phyloP scores from a whole-genome alignment of 2,329 filamentous ascomycete species.

The Cordyceps tenuipes region DNA sequence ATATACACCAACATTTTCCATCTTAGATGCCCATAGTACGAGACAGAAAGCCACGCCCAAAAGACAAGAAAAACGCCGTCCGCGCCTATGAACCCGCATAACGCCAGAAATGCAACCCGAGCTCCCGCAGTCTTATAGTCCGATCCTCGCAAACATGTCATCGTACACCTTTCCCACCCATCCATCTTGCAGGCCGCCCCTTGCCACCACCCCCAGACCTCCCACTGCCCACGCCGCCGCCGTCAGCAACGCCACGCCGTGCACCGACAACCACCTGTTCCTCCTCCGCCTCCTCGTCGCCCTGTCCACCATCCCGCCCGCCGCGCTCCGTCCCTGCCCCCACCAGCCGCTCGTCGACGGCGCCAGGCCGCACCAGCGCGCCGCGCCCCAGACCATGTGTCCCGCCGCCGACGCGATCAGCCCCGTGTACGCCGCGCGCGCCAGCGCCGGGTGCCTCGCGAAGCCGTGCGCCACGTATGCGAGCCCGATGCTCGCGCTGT shows the following conservation, averaged over 20 bases:
- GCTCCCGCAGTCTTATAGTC: conserved; percentile 17
- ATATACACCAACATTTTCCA: no score
- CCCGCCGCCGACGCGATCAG: conserved; percentile 61
- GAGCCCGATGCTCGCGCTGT: conserved; percentile 77
- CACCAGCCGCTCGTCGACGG: conserved; percentile 45
- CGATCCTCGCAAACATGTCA: conserved; percentile 40
- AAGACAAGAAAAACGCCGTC: neutral
- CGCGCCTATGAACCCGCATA: neutral
- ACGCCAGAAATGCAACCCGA: neutral
- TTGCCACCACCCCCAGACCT: conserved; percentile 68
- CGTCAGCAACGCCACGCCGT: conserved; percentile 50
- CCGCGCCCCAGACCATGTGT: conserved; percentile 78
- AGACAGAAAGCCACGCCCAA: neutral
- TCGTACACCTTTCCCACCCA: conserved; percentile 81
- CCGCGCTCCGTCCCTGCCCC: conserved; percentile 31
- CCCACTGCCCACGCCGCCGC: conserved; percentile 73
- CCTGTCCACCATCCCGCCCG: conserved; percentile 39
- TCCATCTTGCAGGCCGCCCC: conserved; percentile 58
- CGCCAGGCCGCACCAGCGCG: conserved; percentile 67
- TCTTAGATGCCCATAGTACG: no score
- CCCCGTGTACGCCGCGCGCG: conserved; percentile 60
- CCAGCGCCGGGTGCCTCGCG: conserved; percentile 56
- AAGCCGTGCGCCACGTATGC: conserved; percentile 83
- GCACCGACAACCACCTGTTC: conserved; percentile 63
- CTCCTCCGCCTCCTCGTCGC: conserved; percentile 46